Evolutionary conservation across 805 yeast genomes (phyloP), one percentile per base, ranked within the genome.

Genomic region (Yarrowia bubula): DNA sequence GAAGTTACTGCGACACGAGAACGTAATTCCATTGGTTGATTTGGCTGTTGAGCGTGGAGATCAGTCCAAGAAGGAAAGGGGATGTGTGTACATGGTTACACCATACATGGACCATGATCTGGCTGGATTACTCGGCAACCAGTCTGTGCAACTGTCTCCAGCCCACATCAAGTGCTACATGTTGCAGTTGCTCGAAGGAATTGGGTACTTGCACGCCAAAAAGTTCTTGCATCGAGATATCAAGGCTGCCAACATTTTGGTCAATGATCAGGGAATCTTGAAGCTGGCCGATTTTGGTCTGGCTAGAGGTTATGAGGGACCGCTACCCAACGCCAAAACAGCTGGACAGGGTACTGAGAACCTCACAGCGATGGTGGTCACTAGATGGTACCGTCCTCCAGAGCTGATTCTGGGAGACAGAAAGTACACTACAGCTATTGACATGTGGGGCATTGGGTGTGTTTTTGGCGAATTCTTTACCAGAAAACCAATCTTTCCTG

Each of bases 341-440:
- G 82, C 84, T 0, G 77, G 78, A 0, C 75, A 74, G 8, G 79
- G 79, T 4, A 67, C 71, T 1, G 71, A 75, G 6, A 72, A 77
- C 37, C 82, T 84, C 69, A 86, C 90, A 0, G 81, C 83, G n/a
- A 80, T 84, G 64, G 99, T 95, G 1, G 98, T 95, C 42, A 95
- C 99, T 0, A 78, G 99, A 69, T 95, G 99, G 99, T 95, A 96
- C 75, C 80, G 99, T 66, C 96, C 99, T 1, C 99, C 98, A 0
- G 99, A 93, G 74, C 80, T 95, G 17, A 81, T 95, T 14, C 77
- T 95, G 63, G 97, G 97, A 3, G 96, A 92, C 69, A 81, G 88
- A 70, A 79, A 83, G 66, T 93, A 93, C 74, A 92, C 98, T 1
- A 89, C 98, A 0, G 96, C 98, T 0, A 93, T 93, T 11, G 99